Evolutionary conservation across 23 red algal genomes (phyloP).

Genomic region (Gracilaria gracilis): DNA sequence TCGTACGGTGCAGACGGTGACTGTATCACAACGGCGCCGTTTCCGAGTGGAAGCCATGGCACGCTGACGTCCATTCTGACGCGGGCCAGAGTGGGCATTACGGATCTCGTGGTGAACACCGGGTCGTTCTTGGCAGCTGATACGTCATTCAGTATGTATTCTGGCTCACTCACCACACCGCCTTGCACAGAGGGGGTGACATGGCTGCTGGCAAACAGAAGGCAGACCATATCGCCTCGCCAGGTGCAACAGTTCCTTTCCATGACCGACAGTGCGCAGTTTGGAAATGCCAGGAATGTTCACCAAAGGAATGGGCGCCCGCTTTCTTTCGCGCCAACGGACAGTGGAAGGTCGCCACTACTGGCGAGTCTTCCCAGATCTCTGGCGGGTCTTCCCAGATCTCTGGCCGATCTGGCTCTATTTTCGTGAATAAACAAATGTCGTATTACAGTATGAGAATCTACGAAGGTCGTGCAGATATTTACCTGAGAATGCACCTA

Average conservation of each 20-base stretch:
- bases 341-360: too few species aligned
- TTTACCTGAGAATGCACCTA: too few species aligned
- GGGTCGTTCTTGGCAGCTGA: neutral
- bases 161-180: constrained; percentile 66
- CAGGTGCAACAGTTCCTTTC: neutral
- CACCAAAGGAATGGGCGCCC: too few species aligned
- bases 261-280: neutral
- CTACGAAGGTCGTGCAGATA: too few species aligned
- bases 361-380: too few species aligned
- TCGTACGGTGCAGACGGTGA: neutral
- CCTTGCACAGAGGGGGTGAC: constrained; percentile 76
- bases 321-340: too few species aligned
- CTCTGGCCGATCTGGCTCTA: too few species aligned
- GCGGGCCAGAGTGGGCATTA: neutral
- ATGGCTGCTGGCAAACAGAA: constrained; percentile 5
- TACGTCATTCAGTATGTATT: neutral
- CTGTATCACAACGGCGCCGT: neutral
- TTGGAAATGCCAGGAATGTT: neutral
- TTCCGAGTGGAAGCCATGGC: neutral
- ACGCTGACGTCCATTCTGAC: neutral
- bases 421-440: too few species aligned
- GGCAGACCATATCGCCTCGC: neutral
- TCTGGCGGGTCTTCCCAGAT: too few species aligned
- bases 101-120: neutral
- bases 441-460: too few species aligned